These are phyloP conservation scores for Eucalyptus decipiens DNA, from an alignment of 345 rosid genomes.

Conservation along the genomic window DNA sequence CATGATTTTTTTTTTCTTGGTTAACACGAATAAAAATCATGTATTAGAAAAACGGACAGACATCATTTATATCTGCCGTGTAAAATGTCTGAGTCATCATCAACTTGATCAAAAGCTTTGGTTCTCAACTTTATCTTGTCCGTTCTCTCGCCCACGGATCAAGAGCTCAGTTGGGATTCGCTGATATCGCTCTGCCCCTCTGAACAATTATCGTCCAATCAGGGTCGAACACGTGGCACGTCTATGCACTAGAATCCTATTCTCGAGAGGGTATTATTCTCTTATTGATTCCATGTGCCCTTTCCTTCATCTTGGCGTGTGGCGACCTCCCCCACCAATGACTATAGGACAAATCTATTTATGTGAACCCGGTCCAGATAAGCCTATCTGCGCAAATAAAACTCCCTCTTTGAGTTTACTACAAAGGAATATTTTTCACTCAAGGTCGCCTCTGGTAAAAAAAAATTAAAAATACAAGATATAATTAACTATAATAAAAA, in stretches of 20 bases:
- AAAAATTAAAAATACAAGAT: background rate
- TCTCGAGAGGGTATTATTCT: background rate
- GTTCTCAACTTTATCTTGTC: background rate
- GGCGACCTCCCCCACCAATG: background rate
- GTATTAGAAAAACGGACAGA: background rate
- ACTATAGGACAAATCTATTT: background rate
- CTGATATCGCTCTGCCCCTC: background rate
- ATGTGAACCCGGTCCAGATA: background rate
- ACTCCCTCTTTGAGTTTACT: background rate
- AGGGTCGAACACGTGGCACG: background rate
- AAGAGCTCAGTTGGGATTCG: background rate
- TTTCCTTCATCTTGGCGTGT: background rate
- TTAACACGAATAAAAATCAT: background rate
- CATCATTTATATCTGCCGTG: background rate
- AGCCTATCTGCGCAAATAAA: background rate
- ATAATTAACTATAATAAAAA: background rate
- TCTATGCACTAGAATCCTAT: rapidly evolving
- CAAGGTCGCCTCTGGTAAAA: background rate
- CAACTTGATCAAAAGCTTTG: background rate
- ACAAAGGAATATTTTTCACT: background rate
- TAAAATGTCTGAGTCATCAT: background rate
- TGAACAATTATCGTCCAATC: background rate
- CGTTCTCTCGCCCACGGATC: background rate
- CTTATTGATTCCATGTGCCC: background rate
- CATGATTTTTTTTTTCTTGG: background rate